Conservation (phyloP, 495 filamentous ascomycete species). For the Penicillium riverlandense region DNA sequence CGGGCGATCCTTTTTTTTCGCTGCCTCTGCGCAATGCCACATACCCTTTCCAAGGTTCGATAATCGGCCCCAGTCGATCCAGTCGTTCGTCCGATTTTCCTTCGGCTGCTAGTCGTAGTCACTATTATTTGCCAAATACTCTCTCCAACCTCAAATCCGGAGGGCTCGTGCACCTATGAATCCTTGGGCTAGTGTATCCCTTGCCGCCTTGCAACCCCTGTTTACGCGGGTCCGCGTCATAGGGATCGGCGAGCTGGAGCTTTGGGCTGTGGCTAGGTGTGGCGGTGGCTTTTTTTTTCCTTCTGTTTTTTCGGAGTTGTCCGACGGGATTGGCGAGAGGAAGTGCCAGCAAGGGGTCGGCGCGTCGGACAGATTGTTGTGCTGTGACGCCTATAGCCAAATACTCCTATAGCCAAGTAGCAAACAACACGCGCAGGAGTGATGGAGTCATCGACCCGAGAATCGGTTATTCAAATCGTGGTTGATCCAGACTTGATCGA, state of each 20-base stretch:
- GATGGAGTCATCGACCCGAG: slow-evolving; percentile 13
- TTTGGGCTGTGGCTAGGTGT: not conserved
- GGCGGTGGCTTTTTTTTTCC: slow-evolving; percentile 7
- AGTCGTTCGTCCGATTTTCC: too few species aligned
- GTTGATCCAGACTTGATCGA: not conserved
- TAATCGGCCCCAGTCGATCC: too few species aligned
- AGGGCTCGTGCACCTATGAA: not conserved
- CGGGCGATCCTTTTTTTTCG: not conserved
- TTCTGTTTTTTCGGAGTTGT: too few species aligned
- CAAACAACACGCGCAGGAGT: not conserved
- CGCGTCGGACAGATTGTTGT: too few species aligned
- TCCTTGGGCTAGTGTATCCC: too few species aligned
- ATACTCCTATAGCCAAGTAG: not conserved
- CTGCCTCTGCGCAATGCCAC: too few species aligned
- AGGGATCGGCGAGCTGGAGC: not conserved
- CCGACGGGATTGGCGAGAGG: too few species aligned
- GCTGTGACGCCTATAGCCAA: not conserved
- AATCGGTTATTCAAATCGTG: too few species aligned
- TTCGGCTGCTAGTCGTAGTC: too few species aligned
- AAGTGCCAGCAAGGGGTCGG: too few species aligned
- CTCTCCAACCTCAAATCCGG: not conserved
- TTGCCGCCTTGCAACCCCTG: slow-evolving; percentile 3
- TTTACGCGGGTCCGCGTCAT: slow-evolving; percentile 1
- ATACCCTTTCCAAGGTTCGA: too few species aligned
- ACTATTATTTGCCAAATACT: too few species aligned